Evolutionary conservation across 129 eudicot genomes (phyloP).

Genomic region (Silybum marianum): DNA sequence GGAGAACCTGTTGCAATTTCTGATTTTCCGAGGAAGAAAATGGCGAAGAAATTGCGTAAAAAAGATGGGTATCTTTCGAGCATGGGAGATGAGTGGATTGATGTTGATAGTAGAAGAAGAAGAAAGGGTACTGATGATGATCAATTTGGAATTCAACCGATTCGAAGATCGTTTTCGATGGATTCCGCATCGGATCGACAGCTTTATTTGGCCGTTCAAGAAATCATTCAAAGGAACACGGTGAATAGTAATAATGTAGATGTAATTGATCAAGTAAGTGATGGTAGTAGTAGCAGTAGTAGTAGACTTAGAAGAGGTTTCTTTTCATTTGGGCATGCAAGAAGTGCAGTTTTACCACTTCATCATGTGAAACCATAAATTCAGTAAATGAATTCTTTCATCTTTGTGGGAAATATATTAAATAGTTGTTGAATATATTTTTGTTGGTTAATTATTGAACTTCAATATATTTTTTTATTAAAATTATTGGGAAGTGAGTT

Average conservation of each 20-base stretch:
- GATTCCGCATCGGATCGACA: conserved; percentile 77
- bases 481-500: conserved; percentile 21
- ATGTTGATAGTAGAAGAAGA: conserved; percentile 38
- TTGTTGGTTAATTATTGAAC: conserved; percentile 5
- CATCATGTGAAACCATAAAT: conserved; percentile 41
- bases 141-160: conserved; percentile 51
- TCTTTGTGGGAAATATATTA: neutral
- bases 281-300: conserved; percentile 30
- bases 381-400: neutral
- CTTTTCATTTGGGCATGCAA: conserved; percentile 77
- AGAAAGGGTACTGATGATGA: conserved; percentile 68
- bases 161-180: conserved; percentile 85
- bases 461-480: neutral
- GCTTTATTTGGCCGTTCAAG: conserved; percentile 70
- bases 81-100: conserved; percentile 91
- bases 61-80: conserved; percentile 46
- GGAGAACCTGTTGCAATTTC: neutral
- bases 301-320: conserved; percentile 56
- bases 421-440: conserved; percentile 19
- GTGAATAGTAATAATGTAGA: conserved; percentile 17
- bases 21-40: conserved; percentile 31
- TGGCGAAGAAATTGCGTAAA: conserved; percentile 16
- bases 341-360: conserved; percentile 66
- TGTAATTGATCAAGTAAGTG: conserved; percentile 31
- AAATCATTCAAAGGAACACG: conserved; percentile 34